Evolutionary conservation across 1,139 yeast species (phyloP).

Genomic region (Hemisphaericaspora xylofermentans): DNA sequence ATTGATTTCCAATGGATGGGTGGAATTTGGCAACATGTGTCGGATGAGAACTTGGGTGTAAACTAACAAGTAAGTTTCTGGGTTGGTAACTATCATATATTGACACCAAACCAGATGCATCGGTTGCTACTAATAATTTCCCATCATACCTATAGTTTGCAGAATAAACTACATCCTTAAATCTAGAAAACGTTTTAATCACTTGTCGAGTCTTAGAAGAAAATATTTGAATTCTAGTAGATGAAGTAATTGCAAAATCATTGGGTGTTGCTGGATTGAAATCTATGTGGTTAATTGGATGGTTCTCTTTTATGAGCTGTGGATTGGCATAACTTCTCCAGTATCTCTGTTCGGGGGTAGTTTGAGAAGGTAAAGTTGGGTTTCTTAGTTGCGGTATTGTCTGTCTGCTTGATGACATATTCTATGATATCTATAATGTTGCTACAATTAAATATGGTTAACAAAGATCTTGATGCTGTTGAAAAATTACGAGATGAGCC

Average conservation of each 20-base stretch:
- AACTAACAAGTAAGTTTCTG: constrained; percentile 72
- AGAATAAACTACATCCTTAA: constrained; percentile 85
- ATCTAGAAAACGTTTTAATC: constrained; percentile 81
- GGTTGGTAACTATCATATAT: constrained; percentile 80
- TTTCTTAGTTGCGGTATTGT: constrained; percentile 68
- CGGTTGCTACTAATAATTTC: constrained; percentile 79
- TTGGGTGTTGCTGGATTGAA: constrained; percentile 86
- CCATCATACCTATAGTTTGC: constrained; percentile 87
- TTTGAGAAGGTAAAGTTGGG: constrained; percentile 73
- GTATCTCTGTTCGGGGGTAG: constrained; percentile 91
- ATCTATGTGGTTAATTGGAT: constrained; percentile 82
- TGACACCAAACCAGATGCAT: constrained; percentile 84
- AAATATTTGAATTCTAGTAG: constrained; percentile 88
- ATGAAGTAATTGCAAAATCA: constrained; percentile 91
- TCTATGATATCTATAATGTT: not conserved
- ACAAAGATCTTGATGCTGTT: not conserved
- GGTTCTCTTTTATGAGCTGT: constrained; percentile 89
- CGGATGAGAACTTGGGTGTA: constrained; percentile 81
- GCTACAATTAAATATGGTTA: not conserved
- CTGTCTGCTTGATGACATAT: constrained; percentile 78
- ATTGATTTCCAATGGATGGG: constrained; percentile 65
- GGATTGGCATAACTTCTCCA: constrained; percentile 89
- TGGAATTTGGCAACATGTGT: constrained; percentile 95
- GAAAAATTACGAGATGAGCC: constrained; percentile 4
- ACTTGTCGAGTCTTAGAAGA: constrained; percentile 93